Percentiles rank a stretch among this genome's conserved stretches.
These are phyloP conservation scores for Rubus parviflorus DNA, from an alignment of 306 rosid species.

Conservation along the genomic window DNA sequence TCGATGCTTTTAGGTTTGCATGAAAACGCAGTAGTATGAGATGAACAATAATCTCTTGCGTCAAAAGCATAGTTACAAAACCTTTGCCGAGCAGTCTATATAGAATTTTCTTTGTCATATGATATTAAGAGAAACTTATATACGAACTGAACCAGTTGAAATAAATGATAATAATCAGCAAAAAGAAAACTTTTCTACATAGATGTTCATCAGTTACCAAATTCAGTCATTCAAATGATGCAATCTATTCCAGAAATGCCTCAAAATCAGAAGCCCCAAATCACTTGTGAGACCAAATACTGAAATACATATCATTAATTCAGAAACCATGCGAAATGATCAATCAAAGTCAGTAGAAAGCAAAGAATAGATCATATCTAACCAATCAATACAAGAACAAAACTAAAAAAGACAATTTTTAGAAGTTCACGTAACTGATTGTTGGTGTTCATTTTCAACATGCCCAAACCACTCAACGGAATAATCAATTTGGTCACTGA, in stretches of 20 bases:
- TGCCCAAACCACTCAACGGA: slow-evolving; percentile 23
- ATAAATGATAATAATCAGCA: too few relatives aligned
- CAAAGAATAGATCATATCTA: neutral
- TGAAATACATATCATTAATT: neutral
- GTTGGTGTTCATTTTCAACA: slow-evolving; percentile 7
- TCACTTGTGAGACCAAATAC: neutral
- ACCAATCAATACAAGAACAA: neutral
- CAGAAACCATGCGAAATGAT: neutral
- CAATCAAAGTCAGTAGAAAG: neutral
- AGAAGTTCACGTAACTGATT: neutral
- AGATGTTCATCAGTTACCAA: neutral
- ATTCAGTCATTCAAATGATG: neutral
- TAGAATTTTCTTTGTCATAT: neutral
- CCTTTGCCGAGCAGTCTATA: too few relatives aligned
- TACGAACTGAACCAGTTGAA: neutral
- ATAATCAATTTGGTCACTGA: slow-evolving; percentile 26
- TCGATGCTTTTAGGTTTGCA: too few relatives aligned
- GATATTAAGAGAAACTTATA: neutral
- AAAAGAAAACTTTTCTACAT: neutral
- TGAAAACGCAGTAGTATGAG: too few relatives aligned
- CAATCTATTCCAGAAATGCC: neutral
- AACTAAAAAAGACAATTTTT: neutral
- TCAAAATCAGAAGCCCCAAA: neutral
- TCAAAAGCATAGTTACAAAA: too few relatives aligned
- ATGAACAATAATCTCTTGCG: too few relatives aligned